Percentiles rank a stretch among this genome's conserved stretches.
Evolutionary conservation across 768 basidiomycete species (phyloP).

Genomic region (Tremella yokohamensis): DNA sequence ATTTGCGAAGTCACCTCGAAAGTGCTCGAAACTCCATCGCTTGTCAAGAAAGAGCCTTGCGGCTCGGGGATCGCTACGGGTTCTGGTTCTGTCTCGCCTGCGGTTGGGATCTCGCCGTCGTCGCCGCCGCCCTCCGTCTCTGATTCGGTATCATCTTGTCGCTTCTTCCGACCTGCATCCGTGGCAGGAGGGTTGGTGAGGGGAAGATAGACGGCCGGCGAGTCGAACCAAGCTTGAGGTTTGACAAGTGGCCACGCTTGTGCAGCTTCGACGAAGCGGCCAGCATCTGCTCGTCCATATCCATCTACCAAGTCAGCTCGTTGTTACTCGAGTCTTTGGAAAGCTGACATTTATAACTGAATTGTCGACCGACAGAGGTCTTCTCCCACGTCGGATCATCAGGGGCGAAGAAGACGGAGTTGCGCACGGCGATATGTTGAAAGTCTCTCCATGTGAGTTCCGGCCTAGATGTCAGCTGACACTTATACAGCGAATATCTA

Average conservation of each 20-base stretch:
- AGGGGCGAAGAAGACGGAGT: constrained; percentile 71
- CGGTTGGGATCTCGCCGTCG: constrained; percentile 3
- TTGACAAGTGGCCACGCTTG: constrained; percentile 81
- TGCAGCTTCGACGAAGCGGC: constrained; percentile 73
- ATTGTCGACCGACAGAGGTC: constrained; percentile 65
- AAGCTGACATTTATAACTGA: constrained; percentile 71
- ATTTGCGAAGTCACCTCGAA: constrained; percentile 66
- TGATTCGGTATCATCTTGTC: constrained; percentile 22
- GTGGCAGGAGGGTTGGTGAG: constrained; percentile 16
- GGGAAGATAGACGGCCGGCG: constrained; percentile 59
- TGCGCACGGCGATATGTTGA: constrained; percentile 79
- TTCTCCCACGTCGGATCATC: constrained; percentile 92
- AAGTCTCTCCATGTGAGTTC: constrained; percentile 96
- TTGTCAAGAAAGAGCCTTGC: constrained; percentile 56
- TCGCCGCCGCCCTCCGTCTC: constrained; percentile 7
- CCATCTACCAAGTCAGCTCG: constrained; percentile 57
- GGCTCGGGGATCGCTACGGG: constrained; percentile 58
- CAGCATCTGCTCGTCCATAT: constrained; percentile 82
- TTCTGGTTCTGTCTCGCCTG: constrained; percentile 21
- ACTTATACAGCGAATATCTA: not conserved
- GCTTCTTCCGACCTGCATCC: constrained; percentile 14
- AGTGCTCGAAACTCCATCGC: constrained; percentile 63
- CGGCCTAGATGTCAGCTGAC: constrained; percentile 57
- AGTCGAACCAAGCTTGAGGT: constrained; percentile 85
- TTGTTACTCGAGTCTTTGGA: not conserved